A percentile compares a stretch with the other conserved stretches of the same genome.
Conservation (phyloP, 768 basidiomycete species). For the Pilatotrama ljubarskyi region DNA sequence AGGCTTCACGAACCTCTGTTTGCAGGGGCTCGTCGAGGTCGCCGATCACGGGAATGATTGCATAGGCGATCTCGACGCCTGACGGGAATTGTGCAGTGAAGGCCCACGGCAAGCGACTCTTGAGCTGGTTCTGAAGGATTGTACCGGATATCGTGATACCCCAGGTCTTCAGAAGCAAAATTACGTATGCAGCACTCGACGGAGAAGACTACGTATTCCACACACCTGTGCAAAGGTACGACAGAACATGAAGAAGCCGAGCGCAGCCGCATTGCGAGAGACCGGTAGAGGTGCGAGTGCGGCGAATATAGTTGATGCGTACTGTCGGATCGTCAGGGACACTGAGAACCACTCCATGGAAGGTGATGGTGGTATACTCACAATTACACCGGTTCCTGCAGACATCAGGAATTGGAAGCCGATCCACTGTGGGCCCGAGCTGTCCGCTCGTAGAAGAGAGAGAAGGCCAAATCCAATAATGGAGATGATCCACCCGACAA, state of each 20-base stretch:
- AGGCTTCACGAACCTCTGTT: slow-evolving; percentile 41
- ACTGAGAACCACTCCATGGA: too few relatives aligned
- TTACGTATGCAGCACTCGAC: background rate
- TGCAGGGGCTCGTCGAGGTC: slow-evolving; percentile 36
- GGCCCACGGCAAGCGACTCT: slow-evolving; percentile 39
- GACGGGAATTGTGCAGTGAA: slow-evolving; percentile 37
- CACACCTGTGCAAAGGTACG: slow-evolving; percentile 27
- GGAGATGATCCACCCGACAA: slow-evolving; percentile 38
- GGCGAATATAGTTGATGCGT: slow-evolving; percentile 22
- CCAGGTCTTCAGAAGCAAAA: slow-evolving; percentile 44
- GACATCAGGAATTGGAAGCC: slow-evolving; percentile 32
- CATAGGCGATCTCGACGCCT: slow-evolving; percentile 46
- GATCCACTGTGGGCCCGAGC: slow-evolving; percentile 26
- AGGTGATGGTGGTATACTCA: slow-evolving; percentile 2
- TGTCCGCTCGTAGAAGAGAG: slow-evolving; percentile 27
- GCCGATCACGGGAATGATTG: slow-evolving; percentile 45
- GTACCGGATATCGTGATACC: slow-evolving; percentile 52
- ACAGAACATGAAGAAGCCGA: slow-evolving; percentile 33
- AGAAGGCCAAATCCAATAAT: slow-evolving; percentile 41
- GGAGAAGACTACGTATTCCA: background rate
- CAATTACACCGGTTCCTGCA: slow-evolving; percentile 20
- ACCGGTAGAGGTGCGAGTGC: slow-evolving; percentile 32
- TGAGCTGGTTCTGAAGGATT: slow-evolving; percentile 53
- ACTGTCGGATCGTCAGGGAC: slow-evolving; percentile 8
- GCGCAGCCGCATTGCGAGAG: slow-evolving; percentile 34